Evolutionary conservation across 2,329 filamentous ascomycete species (phyloP).

Genomic region (Botryotinia calthae): DNA sequence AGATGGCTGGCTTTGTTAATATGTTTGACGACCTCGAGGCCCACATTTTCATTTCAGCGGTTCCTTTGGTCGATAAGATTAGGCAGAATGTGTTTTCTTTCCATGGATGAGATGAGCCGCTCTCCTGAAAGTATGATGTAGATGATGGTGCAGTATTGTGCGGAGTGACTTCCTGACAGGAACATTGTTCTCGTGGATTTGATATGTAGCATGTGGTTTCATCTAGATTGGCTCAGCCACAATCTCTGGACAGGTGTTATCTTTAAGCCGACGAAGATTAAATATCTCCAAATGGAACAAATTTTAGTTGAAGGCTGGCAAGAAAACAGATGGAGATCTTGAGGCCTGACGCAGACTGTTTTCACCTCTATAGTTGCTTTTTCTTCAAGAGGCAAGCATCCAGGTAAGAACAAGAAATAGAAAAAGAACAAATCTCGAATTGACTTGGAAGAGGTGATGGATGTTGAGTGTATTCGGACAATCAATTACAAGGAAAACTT

Average conservation of each 20-base stretch:
- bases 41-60: neutral
- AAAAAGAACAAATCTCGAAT: neutral
- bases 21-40: neutral
- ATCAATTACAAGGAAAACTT: neutral
- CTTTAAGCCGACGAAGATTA: neutral
- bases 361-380: neutral
- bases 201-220: neutral
- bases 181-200: neutral
- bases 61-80: neutral
- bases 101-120: neutral
- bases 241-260: neutral
- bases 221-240: neutral
- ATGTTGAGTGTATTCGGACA: neutral
- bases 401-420: neutral
- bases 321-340: neutral
- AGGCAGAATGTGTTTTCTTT: neutral
- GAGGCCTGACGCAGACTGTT: neutral
- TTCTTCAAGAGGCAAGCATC: neutral
- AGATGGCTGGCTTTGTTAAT: neutral
- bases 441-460: neutral
- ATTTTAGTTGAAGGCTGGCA: neutral
- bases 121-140: neutral
- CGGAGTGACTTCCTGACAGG: neutral
- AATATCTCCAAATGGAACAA: neutral
- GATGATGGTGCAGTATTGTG: neutral